These are phyloP conservation scores for Centella asiatica DNA, from an alignment of 129 eudicot genomes.

Conservation along the genomic window DNA sequence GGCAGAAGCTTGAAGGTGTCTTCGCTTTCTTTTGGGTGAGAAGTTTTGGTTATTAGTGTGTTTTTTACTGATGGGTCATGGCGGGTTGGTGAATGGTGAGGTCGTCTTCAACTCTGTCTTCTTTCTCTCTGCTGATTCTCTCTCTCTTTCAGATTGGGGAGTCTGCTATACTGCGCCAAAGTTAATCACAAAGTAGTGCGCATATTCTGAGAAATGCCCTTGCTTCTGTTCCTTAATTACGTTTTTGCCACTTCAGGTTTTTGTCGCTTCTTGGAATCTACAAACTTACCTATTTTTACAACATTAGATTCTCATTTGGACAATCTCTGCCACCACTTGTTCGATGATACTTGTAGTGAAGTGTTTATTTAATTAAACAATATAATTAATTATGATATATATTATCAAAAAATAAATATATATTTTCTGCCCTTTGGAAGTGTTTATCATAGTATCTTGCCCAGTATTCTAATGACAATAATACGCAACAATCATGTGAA, in stretches of 20 bases:
- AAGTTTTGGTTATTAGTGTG: neutral
- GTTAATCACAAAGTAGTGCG: neutral
- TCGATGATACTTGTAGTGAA: neutral
- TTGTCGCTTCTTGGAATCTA: neutral
- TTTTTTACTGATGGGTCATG: neutral
- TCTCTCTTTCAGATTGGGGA: conserved; percentile 5
- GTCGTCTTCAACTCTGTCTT: neutral
- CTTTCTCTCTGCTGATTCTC: conserved; percentile 4
- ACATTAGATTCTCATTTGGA: neutral
- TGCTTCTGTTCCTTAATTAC: neutral
- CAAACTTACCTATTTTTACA: neutral
- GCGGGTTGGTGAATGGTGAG: conserved; percentile 1
- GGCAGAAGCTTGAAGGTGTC: neutral
- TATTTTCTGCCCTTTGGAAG: no score
- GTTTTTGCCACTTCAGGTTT: neutral
- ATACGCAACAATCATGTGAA: no score
- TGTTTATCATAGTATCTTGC: no score
- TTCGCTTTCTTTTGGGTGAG: neutral
- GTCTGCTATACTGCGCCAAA: conserved; percentile 5
- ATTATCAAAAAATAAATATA: no score
- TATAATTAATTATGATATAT: no score
- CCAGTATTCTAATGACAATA: no score
- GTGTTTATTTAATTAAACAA: no score
- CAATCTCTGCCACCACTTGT: neutral
- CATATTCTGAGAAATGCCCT: neutral